phyloP scores from a whole-genome alignment of 2,329 filamentous ascomycete genomes.

The Dactylonectria estremocensis region DNA sequence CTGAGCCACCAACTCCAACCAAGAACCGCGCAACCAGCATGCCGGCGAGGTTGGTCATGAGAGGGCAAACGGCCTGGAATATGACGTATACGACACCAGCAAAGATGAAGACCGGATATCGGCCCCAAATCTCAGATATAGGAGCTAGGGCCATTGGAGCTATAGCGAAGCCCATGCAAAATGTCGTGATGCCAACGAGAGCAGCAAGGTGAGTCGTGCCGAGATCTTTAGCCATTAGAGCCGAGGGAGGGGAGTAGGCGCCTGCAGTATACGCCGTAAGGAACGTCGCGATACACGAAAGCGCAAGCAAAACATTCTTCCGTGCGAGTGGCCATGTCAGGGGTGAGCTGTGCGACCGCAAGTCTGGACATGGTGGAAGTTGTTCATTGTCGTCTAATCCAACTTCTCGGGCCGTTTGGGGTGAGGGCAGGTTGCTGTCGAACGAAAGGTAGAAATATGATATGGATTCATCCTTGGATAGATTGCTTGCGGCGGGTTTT shows the following conservation, averaged over 20 bases:
- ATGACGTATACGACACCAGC: constrained; percentile 81
- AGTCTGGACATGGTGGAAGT: constrained; percentile 74
- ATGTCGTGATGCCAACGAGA: constrained; percentile 84
- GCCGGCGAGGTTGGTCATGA: constrained; percentile 78
- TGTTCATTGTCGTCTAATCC: constrained; percentile 45
- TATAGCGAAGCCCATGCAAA: constrained; percentile 84
- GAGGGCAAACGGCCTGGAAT: constrained; percentile 81
- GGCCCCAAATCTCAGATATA: constrained; percentile 89
- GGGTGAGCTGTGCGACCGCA: constrained; percentile 78
- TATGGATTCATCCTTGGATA: constrained; percentile 49
- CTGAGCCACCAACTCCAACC: constrained; percentile 82
- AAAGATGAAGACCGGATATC: constrained; percentile 84
- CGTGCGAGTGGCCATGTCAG: constrained; percentile 79
- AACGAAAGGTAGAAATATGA: constrained; percentile 60
- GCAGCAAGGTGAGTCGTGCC: constrained; percentile 75
- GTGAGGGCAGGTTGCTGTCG: constrained; percentile 54
- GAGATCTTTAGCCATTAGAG: constrained; percentile 77
- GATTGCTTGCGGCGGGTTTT: constrained; percentile 24
- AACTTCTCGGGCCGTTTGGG: constrained; percentile 38
- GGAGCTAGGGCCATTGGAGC: constrained; percentile 92
- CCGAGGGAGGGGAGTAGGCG: constrained; percentile 80
- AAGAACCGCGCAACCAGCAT: constrained; percentile 85
- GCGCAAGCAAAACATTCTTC: constrained; percentile 79
- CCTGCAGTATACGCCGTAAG: constrained; percentile 87
- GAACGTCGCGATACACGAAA: constrained; percentile 83